These are phyloP conservation scores for Myxozyma kluyveri DNA, from an alignment of 805 yeast species.

Conservation along the genomic window DNA sequence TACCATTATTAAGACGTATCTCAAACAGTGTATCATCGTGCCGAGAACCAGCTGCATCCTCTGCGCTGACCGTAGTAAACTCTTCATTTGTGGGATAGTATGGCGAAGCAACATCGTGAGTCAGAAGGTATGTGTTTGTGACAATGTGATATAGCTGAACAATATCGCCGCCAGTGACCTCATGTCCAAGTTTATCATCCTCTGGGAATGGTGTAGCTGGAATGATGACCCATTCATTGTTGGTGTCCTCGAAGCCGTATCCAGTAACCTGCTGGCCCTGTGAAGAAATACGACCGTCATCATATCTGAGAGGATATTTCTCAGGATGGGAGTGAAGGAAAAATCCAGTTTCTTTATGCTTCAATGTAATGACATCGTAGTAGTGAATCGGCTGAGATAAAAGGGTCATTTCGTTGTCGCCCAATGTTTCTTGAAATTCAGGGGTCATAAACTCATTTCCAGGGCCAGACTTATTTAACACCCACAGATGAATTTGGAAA, in stretches of 20 bases:
- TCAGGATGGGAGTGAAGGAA: constrained; percentile 77
- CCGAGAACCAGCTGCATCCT: constrained; percentile 52
- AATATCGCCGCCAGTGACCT: constrained; percentile 66
- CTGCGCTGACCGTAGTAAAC: constrained; percentile 69
- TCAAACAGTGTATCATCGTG: constrained; percentile 77
- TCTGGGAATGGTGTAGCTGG: constrained; percentile 55
- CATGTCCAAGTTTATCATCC: constrained; percentile 43
- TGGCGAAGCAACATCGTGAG: constrained; percentile 98
- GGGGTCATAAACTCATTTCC: constrained; percentile 96
- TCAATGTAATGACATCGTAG: constrained; percentile 71
- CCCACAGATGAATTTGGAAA: constrained; percentile 87
- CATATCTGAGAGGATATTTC: constrained; percentile 84
- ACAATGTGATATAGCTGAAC: constrained; percentile 77
- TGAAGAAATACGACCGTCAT: constrained; percentile 92
- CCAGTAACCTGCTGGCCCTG: constrained; percentile 94
- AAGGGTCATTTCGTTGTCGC: constrained; percentile 73
- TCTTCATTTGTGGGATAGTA: constrained; percentile 89
- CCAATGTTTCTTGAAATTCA: constrained; percentile 87
- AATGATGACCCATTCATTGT: constrained; percentile 83
- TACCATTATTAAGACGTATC: constrained; percentile 58
- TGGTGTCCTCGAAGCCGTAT: constrained; percentile 48
- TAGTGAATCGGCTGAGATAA: constrained; percentile 70
- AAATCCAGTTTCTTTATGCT: constrained; percentile 76
- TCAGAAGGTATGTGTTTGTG: constrained; percentile 73
- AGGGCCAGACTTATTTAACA: constrained; percentile 84